Evolutionary conservation across 257 asterid genomes (phyloP).

Genomic region (Lavandula angustifolia): DNA sequence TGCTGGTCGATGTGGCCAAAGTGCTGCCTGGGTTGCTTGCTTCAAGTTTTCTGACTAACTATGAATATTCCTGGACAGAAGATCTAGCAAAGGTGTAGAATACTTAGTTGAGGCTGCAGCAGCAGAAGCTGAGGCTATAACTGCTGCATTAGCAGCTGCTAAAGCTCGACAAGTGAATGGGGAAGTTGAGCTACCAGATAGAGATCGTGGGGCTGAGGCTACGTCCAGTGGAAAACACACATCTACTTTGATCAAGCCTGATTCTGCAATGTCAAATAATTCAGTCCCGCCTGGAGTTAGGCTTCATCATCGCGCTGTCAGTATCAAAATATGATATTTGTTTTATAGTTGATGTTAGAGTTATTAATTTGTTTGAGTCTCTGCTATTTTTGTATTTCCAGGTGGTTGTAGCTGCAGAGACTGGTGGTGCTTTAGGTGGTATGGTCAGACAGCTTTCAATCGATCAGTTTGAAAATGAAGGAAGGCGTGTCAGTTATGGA

Average conservation of each 20-base stretch:
- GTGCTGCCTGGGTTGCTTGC: conserved; percentile 7
- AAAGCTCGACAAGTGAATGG: conserved; percentile 97
- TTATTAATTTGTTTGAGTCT: conserved; percentile 26
- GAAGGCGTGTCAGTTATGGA: conserved; percentile 97
- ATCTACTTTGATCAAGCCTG: conserved; percentile 77
- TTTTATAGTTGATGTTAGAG: conserved; percentile 18
- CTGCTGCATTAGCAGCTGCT: conserved; percentile 95
- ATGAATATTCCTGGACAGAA: conserved; percentile 44
- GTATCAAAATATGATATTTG: conserved; percentile 43
- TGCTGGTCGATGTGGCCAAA: no score
- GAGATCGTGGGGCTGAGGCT: conserved; percentile 97
- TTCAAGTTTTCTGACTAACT: conserved; percentile 27
- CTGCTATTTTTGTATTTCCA: conserved; percentile 39
- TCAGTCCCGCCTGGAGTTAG: conserved; percentile 89
- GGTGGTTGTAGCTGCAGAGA: conserved; percentile 99
- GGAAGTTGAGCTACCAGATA: conserved; percentile 87
- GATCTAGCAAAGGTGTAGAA: conserved; percentile 88
- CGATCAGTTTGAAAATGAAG: conserved; percentile 98
- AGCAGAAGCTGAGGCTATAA: conserved; percentile 98
- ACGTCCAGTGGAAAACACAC: conserved; percentile 93
- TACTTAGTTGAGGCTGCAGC: conserved; percentile 98
- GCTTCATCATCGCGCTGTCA: conserved; percentile 98
- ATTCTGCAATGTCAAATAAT: conserved; percentile 61
- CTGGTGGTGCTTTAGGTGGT: conserved; percentile 98
- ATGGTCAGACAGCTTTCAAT: conserved; percentile 99